phyloP scores from a whole-genome alignment of 495 filamentous ascomycete species.

The Xylaria scruposa region DNA sequence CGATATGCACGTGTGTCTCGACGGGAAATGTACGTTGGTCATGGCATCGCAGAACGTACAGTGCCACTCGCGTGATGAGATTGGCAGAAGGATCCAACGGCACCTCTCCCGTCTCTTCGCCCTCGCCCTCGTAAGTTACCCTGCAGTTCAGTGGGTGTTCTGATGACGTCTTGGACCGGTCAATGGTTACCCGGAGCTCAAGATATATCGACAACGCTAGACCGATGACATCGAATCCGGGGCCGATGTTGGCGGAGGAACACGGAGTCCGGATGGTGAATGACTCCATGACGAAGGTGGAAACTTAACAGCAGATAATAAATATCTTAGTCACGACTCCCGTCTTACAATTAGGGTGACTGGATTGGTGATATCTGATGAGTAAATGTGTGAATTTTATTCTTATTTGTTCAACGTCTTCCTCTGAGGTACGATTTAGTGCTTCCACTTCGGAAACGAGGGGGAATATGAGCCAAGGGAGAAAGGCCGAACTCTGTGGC shows the following conservation, averaged over 20 bases:
- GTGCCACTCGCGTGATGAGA: conserved; percentile 85
- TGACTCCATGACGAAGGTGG: conserved; percentile 46
- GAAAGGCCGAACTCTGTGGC: neutral
- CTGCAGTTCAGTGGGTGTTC: conserved; percentile 78
- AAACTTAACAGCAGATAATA: neutral
- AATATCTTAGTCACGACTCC: neutral
- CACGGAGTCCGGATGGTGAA: conserved; percentile 76
- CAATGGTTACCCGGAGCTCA: conserved; percentile 77
- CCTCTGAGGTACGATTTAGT: neutral
- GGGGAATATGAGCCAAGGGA: neutral
- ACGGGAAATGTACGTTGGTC: conserved; percentile 78
- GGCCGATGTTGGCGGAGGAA: conserved; percentile 94
- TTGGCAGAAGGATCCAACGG: conserved; percentile 80
- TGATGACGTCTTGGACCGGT: conserved; percentile 58
- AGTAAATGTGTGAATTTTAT: neutral
- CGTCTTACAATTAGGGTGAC: neutral
- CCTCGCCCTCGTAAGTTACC: conserved; percentile 87
- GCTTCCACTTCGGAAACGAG: neutral
- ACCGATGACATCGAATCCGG: conserved; percentile 97
- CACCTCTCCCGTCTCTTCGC: conserved; percentile 75
- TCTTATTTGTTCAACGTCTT: neutral
- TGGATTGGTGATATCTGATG: neutral
- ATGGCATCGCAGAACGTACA: conserved; percentile 94
- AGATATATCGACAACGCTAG: conserved; percentile 90
- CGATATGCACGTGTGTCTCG: conserved; percentile 89